Percentiles rank a stretch among this genome's conserved stretches.
Conservation (phyloP, 768 basidiomycete species). For the Myochromella boudieri region DNA sequence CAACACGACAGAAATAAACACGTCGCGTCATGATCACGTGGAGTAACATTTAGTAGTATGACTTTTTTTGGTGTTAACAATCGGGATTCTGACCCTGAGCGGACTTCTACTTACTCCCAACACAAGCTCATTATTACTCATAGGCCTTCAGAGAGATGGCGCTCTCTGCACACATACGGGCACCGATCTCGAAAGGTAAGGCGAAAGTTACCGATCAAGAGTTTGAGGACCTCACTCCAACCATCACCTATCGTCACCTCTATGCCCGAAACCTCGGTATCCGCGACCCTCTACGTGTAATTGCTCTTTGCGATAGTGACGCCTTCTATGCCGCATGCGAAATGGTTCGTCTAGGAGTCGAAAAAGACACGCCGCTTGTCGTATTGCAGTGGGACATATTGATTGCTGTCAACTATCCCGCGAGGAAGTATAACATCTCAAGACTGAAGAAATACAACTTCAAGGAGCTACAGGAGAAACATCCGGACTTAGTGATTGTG, state of each 20-base stretch:
- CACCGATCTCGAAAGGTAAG: constrained; percentile 54
- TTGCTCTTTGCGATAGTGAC: constrained; percentile 90
- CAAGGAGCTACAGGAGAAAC: constrained; percentile 80
- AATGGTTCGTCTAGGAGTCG: constrained; percentile 71
- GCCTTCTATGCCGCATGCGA: constrained; percentile 88
- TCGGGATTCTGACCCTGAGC: too few species aligned
- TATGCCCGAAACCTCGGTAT: constrained; percentile 66
- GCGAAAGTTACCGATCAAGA: constrained; percentile 42
- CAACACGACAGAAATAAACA: too few species aligned
- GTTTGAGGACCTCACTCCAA: constrained; percentile 61
- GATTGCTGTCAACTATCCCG: constrained; percentile 96
- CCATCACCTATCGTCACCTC: constrained; percentile 79
- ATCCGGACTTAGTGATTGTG: constrained; percentile 80
- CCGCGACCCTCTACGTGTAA: constrained; percentile 75
- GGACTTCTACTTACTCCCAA: too few species aligned
- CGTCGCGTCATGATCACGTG: constrained; percentile 11
- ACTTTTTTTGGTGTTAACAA: too few species aligned
- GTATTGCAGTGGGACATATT: constrained; percentile 87
- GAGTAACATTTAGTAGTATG: background rate
- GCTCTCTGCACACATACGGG: constrained; percentile 2
- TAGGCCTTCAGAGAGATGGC: background rate
- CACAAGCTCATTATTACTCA: too few species aligned
- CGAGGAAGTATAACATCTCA: constrained; percentile 91
- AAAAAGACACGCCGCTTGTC: constrained; percentile 64
- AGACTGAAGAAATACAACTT: constrained; percentile 69